Evolutionary conservation across 805 yeast genomes (phyloP), one percentile per base, ranked within the genome.

Genomic region (Blastobotrys americana): DNA sequence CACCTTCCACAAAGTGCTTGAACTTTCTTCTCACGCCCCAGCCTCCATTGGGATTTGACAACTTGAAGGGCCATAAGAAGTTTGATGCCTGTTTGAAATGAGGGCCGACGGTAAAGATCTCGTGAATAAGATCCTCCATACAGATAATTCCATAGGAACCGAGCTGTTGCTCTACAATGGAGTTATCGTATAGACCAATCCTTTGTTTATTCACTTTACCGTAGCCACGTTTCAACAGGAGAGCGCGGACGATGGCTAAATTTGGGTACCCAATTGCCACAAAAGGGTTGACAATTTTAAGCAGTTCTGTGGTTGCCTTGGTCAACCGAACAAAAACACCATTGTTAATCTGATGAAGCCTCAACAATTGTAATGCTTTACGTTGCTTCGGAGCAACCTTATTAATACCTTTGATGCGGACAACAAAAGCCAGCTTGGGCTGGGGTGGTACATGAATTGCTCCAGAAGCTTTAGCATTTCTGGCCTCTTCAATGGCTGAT

Each of bases 341-440:
- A 59, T 84, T 76, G 75, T 81, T 81, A 69, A 81, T 80, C 71
- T 82, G 87, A 65, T 80, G 77, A 65, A 81, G 77, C 73, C 88
- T 78, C 68, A 81, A 72, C 64, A 81, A 74, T 70, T 81, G 87
- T 68, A 81, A 70, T 57, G 80, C 83, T 78, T 81, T 81, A 77
- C 86, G 77, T 70, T 86, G 85, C 78, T 81, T 81, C 60, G 87
- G 86, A 59, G 86, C 80, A 59, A 81, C 78, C 78, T 81, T 88
- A 88, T 78, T 84, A 72, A 89, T 86, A 88, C 97, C 97, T 89
- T 89, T 89, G 82, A 89, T 89, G 83, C 97, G 88, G 72, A 89
- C 80, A 66, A 89, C 94, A 72, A 89, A 87, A 59, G 85, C 95
- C 66, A 89, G 82, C 74, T 86, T 88, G 65, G 82, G 80, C 80